Evolutionary conservation across 2,329 filamentous ascomycete genomes (phyloP).

Genomic region (Xylaria sp.): DNA sequence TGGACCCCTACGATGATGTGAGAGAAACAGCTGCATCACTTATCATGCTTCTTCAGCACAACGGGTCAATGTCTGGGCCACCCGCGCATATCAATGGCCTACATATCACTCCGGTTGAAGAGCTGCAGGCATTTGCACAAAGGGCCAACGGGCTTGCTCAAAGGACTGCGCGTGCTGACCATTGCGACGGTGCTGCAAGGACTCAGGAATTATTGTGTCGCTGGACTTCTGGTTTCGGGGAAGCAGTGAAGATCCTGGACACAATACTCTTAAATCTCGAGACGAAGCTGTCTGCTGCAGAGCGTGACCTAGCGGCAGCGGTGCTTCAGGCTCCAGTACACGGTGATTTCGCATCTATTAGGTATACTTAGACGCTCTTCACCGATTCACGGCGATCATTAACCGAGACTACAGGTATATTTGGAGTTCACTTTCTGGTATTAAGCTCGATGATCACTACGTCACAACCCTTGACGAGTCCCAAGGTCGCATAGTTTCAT

Average conservation of each 20-base stretch:
- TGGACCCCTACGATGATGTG: slow-evolving; percentile 94
- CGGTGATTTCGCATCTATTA: slow-evolving; percentile 70
- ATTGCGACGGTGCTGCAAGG: slow-evolving; percentile 88
- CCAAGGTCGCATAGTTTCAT: slow-evolving; percentile 62
- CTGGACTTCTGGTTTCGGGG: slow-evolving; percentile 53
- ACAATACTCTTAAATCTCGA: slow-evolving; percentile 67
- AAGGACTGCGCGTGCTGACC: slow-evolving; percentile 82
- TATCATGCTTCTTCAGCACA: slow-evolving; percentile 55
- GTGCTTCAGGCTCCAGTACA: slow-evolving; percentile 71
- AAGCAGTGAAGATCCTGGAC: slow-evolving; percentile 58
- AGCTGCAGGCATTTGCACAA: slow-evolving; percentile 54
- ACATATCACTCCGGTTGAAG: slow-evolving; percentile 33
- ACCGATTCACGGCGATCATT: not conserved
- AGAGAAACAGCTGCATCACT: slow-evolving; percentile 62
- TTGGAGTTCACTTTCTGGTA: slow-evolving; percentile 56
- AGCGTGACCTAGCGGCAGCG: slow-evolving; percentile 68
- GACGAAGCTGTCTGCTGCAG: slow-evolving; percentile 66
- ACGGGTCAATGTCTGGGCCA: slow-evolving; percentile 38
- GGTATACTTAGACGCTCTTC: slow-evolving; percentile 47
- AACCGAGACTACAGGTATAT: slow-evolving; percentile 49
- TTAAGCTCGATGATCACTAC: slow-evolving; percentile 47
- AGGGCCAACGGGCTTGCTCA: slow-evolving; percentile 65
- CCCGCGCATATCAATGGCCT: slow-evolving; percentile 6
- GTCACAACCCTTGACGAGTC: slow-evolving; percentile 46
- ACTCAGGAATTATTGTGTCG: slow-evolving; percentile 72